Percentiles rank a stretch among this genome's conserved stretches.
phyloP scores from a whole-genome alignment of 2,329 filamentous ascomycete genomes.

The Colletotrichum sidae region DNA sequence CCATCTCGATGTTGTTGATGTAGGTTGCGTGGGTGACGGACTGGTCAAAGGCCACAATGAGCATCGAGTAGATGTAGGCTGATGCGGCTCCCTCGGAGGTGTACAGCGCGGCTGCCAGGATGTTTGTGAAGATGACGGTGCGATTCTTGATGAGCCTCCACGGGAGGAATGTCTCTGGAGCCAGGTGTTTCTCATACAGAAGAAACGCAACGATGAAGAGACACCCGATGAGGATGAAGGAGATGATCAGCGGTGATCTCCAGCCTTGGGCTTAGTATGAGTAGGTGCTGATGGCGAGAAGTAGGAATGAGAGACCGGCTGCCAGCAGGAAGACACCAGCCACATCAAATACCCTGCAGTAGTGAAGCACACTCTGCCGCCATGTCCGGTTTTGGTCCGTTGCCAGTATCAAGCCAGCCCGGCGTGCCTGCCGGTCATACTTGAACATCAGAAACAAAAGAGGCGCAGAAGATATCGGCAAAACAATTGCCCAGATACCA shows the following conservation, averaged over 20 bases:
- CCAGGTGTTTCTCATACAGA: slow-evolving; percentile 63
- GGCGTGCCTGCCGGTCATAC: slow-evolving; percentile 8
- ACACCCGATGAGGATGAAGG: slow-evolving; percentile 62
- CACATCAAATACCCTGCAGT: slow-evolving; percentile 15
- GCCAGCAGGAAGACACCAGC: slow-evolving; percentile 64
- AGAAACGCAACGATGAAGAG: slow-evolving; percentile 59
- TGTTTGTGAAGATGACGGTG: slow-evolving; percentile 44
- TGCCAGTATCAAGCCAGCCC: not conserved
- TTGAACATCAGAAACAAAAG: slow-evolving; percentile 14
- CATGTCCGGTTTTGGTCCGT: not conserved
- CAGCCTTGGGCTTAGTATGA: slow-evolving; percentile 50
- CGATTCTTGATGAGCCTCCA: slow-evolving; percentile 56
- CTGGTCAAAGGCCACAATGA: too few relatives aligned
- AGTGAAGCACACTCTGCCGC: not conserved
- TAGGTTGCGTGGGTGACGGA: too few relatives aligned
- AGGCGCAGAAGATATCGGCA: slow-evolving; percentile 2
- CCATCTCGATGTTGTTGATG: too few relatives aligned
- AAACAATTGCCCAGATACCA: not conserved
- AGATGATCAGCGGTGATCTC: slow-evolving; percentile 57
- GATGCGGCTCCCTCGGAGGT: too few relatives aligned
- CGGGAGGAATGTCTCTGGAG: slow-evolving; percentile 64
- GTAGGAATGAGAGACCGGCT: slow-evolving; percentile 61
- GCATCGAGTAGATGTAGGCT: too few relatives aligned
- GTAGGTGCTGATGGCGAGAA: slow-evolving; percentile 61
- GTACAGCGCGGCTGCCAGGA: slow-evolving; percentile 26